These are phyloP conservation scores for Candolleomyces aberdarensis DNA, from an alignment of 768 basidiomycete genomes.

Conservation along the genomic window DNA sequence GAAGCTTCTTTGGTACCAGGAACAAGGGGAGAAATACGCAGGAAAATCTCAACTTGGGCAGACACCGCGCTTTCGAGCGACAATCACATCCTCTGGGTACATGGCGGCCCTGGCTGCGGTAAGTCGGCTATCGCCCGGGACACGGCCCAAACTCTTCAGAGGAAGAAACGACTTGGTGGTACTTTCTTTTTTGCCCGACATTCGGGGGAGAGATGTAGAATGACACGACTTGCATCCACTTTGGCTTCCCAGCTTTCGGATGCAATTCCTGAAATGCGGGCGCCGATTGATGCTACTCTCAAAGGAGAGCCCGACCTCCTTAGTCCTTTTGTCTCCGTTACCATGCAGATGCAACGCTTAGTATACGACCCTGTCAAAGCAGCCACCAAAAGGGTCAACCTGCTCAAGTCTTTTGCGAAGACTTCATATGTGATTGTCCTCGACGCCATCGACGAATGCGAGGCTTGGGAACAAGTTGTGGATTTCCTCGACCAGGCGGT, in stretches of 20 bases:
- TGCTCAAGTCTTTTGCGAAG: neutral
- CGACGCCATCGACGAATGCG: constrained; percentile 19
- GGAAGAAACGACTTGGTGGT: constrained; percentile 3
- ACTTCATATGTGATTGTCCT: constrained; percentile 9
- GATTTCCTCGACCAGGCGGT: constrained; percentile 7
- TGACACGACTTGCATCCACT: constrained; percentile 5
- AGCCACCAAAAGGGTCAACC: neutral
- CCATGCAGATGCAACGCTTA: constrained; percentile 9
- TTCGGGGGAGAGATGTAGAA: neutral
- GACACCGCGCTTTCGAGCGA: neutral
- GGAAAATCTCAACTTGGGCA: neutral
- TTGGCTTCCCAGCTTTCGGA: constrained; percentile 14
- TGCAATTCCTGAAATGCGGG: neutral
- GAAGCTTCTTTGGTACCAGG: neutral
- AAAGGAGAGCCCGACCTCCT: constrained; percentile 9
- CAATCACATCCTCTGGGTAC: constrained; percentile 13
- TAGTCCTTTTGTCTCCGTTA: neutral
- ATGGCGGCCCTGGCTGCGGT: constrained; percentile 16
- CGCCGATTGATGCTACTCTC: neutral
- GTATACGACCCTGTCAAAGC: constrained; percentile 8
- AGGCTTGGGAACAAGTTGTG: constrained; percentile 1
- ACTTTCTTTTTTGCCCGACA: constrained; percentile 15
- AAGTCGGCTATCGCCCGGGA: constrained; percentile 17
- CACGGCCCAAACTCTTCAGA: constrained; percentile 8
- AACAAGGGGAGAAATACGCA: neutral